Base-by-base conservation (phyloP, 176 grass and related monocot genomes). In the Paspalum notatum region DNA sequence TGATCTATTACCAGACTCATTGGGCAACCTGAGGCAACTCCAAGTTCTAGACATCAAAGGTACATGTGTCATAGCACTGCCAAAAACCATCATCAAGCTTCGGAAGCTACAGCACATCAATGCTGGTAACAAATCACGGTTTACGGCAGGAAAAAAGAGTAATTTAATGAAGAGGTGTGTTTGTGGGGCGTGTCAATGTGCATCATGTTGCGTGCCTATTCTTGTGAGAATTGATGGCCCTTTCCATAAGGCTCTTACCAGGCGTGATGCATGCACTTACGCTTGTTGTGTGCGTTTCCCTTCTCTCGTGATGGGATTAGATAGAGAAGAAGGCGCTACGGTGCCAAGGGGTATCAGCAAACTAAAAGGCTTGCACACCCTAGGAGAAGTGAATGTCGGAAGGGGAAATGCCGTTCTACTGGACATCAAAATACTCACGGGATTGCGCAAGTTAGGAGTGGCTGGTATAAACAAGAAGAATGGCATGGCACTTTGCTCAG, bases 301-400 rank as follows among this genome's bases (percentile, higher is more conserved):
- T n/a, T n/a, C n/a, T n/a, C n/a, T n/a, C n/a, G n/a, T n/a, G n/a
- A n/a, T n/a, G n/a, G n/a, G n/a, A n/a, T n/a, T n/a, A n/a, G 1
- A 1, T n/a, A 55, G 0, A 8, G 0, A 3, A 2, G 18, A 55
- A 7, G 17, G 18, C n/a, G 52, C n/a, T 55, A 3, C 0, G 17
- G 52, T n/a, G 17, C 52, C 52, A 0, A 20, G 52, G 9, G 52
- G 52, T 20, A 55, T 55, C 6, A 9, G 52, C 2, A 0, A 55
- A 55, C 18, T 55, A 18, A 55, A 18, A 55, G 52, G 52, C 7
- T 18, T 55, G 17, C 52, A 20, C 2, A 55, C 52, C 18, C 7
- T 55, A 8, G n/a, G 18, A 2, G 17, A 16, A 8, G 18, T 55
- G 18, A 8, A 3, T 17, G 52, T 55, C n/a, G 52, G 52, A 55